Percentiles rank a stretch among this genome's conserved stretches.
phyloP scores from a whole-genome alignment of 331 rosid species.

The Pyrus hybrid region DNA sequence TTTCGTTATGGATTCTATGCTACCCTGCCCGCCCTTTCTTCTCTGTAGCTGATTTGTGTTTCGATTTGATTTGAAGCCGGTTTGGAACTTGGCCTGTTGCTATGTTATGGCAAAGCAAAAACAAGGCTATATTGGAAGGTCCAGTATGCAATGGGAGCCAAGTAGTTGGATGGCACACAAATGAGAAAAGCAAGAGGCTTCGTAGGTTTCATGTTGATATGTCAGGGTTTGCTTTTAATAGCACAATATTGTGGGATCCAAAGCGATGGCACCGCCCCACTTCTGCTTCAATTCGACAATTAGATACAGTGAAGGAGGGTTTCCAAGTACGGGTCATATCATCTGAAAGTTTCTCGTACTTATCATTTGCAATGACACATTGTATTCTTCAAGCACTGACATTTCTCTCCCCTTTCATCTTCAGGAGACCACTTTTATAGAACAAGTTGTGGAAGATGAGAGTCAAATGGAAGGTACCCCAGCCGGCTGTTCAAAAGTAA shows the following conservation, averaged over 20 bases:
- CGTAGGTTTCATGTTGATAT: slow-evolving; percentile 98
- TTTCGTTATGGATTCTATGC: slow-evolving; percentile 6
- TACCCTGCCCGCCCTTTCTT: background rate
- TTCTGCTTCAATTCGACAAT: slow-evolving; percentile 56
- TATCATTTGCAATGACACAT: background rate
- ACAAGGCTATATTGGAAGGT: slow-evolving; percentile 96
- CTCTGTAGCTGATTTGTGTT: slow-evolving; percentile 12
- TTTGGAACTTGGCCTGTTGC: slow-evolving; percentile 99
- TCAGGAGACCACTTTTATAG: slow-evolving; percentile 93
- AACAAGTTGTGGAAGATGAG: slow-evolving; percentile 90
- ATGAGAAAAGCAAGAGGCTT: slow-evolving; percentile 79
- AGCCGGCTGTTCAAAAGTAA: slow-evolving; percentile 52
- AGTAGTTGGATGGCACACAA: slow-evolving; percentile 97
- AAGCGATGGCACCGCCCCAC: slow-evolving; percentile 79
- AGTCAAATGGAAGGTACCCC: slow-evolving; percentile 82
- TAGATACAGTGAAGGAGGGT: slow-evolving; percentile 91
- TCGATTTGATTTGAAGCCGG: slow-evolving; percentile 45
- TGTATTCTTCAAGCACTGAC: slow-evolving; percentile 8
- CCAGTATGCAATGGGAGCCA: slow-evolving; percentile 87
- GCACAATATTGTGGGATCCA: slow-evolving; percentile 94
- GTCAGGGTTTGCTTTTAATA: slow-evolving; percentile 98
- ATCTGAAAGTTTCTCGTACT: background rate
- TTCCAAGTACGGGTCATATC: slow-evolving; percentile 58
- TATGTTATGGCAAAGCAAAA: slow-evolving; percentile 88
- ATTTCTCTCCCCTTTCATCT: background rate